Percentiles rank a stretch among this genome's conserved stretches.
phyloP scores from a whole-genome alignment of 495 filamentous ascomycete genomes.

The Pyrenula aspistea region DNA sequence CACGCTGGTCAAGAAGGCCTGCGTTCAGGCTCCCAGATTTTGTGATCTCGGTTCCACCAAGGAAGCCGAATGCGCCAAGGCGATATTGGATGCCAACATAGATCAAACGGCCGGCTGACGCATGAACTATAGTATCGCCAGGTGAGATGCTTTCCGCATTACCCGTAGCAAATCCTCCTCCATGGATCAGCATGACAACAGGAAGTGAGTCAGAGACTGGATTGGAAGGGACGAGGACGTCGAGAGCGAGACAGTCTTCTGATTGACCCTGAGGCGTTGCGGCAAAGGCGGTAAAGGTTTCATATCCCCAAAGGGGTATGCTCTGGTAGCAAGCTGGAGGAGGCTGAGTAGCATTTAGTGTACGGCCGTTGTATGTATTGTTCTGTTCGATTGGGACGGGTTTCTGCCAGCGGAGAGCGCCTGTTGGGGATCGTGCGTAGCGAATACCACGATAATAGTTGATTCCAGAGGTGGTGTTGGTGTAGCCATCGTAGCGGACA shows the following conservation, averaged over 20 bases:
- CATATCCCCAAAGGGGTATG: not conserved
- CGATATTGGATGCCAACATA: not conserved
- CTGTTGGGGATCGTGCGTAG: not conserved
- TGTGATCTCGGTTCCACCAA: not conserved
- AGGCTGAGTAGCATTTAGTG: not conserved
- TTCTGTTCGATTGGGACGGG: not conserved
- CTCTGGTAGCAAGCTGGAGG: not conserved
- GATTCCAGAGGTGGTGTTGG: not conserved
- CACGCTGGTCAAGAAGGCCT: slow-evolving; percentile 39
- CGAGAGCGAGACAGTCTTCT: not conserved
- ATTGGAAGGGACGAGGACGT: not conserved
- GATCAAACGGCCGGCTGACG: not conserved
- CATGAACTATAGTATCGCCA: not conserved
- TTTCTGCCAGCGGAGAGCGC: not conserved
- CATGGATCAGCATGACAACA: not conserved
- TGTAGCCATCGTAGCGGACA: not conserved
- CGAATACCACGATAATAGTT: not conserved
- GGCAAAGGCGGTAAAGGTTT: not conserved
- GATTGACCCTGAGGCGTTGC: not conserved
- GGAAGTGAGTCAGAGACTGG: not conserved
- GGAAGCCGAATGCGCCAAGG: not conserved
- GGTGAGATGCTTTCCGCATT: not conserved
- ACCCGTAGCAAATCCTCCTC: not conserved
- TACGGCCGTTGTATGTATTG: not conserved
- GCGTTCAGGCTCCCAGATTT: not conserved